Evolutionary conservation across 192 early-diverging fungal species (phyloP).

Genomic region (Chytriomyces hyalinus): DNA sequence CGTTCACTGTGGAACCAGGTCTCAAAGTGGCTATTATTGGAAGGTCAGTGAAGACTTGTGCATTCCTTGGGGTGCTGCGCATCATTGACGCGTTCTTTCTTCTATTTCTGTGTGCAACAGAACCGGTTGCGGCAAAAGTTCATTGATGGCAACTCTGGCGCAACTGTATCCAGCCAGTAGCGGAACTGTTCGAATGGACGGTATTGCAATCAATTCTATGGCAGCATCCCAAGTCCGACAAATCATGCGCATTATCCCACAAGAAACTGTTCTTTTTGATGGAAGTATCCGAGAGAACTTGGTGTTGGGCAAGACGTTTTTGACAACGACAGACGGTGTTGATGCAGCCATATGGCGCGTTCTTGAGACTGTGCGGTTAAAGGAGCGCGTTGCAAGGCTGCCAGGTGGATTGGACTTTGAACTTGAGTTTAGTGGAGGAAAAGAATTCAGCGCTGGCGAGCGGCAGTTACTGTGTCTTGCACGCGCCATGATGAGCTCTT

Average conservation of each 20-base stretch:
- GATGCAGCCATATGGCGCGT: slow-evolving; percentile 75
- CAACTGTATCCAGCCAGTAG: slow-evolving; percentile 40
- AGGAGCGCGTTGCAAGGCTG: slow-evolving; percentile 46
- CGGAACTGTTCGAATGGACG: slow-evolving; percentile 71
- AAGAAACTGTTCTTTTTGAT: slow-evolving; percentile 56
- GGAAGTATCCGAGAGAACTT: slow-evolving; percentile 59
- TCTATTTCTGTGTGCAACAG: slow-evolving; percentile 60
- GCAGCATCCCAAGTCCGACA: slow-evolving; percentile 66
- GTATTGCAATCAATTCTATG: slow-evolving; percentile 62
- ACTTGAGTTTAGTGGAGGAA: slow-evolving; percentile 72
- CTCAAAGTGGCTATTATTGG: slow-evolving; percentile 51
- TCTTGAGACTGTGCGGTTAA: slow-evolving; percentile 67
- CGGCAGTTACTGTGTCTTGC: slow-evolving; percentile 62
- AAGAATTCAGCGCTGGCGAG: slow-evolving; percentile 84
- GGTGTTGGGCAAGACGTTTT: slow-evolving; percentile 59
- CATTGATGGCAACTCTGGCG: slow-evolving; percentile 43
- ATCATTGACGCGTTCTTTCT: slow-evolving; percentile 52
- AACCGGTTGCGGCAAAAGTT: slow-evolving; percentile 55
- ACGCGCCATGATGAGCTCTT: slow-evolving; percentile 65
- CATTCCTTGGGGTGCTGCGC: slow-evolving; percentile 40
- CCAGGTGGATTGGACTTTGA: slow-evolving; percentile 63
- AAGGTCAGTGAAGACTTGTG: slow-evolving; percentile 54
- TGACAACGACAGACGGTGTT: slow-evolving; percentile 48
- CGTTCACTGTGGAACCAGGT: slow-evolving; percentile 31
- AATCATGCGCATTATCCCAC: slow-evolving; percentile 74